Evolutionary conservation across 1,139 yeast species (phyloP), one percentile per base, ranked within the genome.

Genomic region (Zhuliangozyma blackwelliae): DNA sequence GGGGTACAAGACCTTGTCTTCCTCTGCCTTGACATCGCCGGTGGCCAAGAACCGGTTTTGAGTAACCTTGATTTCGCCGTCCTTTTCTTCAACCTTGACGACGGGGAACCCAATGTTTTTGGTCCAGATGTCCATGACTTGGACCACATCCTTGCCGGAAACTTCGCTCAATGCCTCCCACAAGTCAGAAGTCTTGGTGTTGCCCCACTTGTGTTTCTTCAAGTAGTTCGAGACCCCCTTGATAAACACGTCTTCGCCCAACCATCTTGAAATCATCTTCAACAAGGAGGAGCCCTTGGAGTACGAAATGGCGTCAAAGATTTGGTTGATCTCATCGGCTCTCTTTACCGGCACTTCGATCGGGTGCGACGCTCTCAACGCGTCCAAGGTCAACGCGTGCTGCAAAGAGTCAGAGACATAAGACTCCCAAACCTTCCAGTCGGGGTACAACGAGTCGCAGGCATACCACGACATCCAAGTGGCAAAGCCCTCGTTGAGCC

Each of bases 51-150:
- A 88, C 54, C 96, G 77, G 59, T 83, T 72, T 65, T 87, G 96
- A 40, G 74, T 72, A 35, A 86, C 71, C 28, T 69, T 70, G 45
- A 85, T 61, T 37, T 69, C 60, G 40, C 65, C 60, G 27, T 53
- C 54, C 13, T 60, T 58, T 45, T 44, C 75, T 33, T 63, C 57
- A 27, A 86, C 92, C 27, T 79, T 68, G 34, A 88, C 65, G 11
- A 87, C 76, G 19, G 96, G 96, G 68, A 73, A 88, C 9, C 96
- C 96, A 44, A 85, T 77, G 53, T 82, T 78, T 50, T 81, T 79
- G 40, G 95, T 86, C 96, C 96, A 88, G 40, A 78, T 70, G 50
- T 81, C 79, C 95, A 88, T 87, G 40, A 83, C 82, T 40, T 68
- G 62, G 43, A 73, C 76, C 39, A 88, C 88, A 49, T 87, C 88